These are phyloP conservation scores for Agaricus blazei DNA, from an alignment of 768 basidiomycete genomes.

Conservation along the genomic window DNA sequence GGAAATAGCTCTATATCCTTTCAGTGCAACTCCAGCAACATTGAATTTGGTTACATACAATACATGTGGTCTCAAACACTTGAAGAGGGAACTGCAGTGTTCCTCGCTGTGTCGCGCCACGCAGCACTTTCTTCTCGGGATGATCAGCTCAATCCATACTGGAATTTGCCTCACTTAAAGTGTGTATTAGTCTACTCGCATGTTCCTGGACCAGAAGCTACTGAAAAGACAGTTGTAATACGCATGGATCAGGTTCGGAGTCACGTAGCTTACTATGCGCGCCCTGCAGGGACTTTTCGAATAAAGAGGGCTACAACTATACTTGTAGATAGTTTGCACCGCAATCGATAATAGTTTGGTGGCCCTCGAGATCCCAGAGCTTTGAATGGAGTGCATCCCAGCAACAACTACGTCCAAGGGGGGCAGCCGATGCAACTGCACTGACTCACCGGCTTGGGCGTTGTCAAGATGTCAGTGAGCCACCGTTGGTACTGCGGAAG, in stretches of 20 bases:
- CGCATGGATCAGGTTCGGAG: background rate
- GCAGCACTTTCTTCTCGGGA: background rate
- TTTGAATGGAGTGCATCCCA: too few relatives aligned
- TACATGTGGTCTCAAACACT: background rate
- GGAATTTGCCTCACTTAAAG: background rate
- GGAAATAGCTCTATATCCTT: background rate
- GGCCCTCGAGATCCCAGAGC: too few relatives aligned
- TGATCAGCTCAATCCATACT: background rate
- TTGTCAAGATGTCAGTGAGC: too few relatives aligned
- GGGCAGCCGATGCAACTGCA: too few relatives aligned
- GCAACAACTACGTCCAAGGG: too few relatives aligned
- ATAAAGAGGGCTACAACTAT: background rate
- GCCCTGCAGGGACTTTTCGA: background rate
- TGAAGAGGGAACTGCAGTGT: background rate
- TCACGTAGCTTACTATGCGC: background rate
- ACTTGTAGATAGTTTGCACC: background rate
- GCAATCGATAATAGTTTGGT: background rate
- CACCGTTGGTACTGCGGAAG: too few relatives aligned
- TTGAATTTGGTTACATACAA: background rate
- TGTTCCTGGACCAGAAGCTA: background rate
- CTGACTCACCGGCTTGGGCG: too few relatives aligned
- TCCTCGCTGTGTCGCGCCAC: background rate
- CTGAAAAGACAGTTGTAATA: background rate
- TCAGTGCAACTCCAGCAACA: background rate
- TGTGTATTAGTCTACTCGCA: background rate